A percentile compares a stretch with the other conserved stretches of the same genome.
Conservation (phyloP, 106 monocot species). For the Dioscorea zingiberensis region DNA sequence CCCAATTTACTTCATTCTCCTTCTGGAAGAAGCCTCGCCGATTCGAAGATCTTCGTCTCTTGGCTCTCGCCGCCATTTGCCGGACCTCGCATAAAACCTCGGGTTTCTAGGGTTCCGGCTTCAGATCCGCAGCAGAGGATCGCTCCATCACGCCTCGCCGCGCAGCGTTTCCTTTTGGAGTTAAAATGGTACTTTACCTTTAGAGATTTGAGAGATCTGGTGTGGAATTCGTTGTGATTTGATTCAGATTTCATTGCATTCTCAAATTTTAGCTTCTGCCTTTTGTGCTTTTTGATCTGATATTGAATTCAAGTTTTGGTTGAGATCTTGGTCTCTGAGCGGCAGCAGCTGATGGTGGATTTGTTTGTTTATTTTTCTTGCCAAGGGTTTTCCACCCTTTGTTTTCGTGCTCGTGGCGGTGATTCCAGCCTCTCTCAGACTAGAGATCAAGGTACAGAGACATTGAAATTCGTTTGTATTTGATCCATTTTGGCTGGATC, state of each 20-base stretch:
- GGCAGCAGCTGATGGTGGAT: not conserved
- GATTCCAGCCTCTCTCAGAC: slow-evolving; percentile 69
- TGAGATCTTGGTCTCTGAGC: slow-evolving; percentile 1
- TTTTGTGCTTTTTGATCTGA: no score
- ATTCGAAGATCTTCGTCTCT: not conserved
- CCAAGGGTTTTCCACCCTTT: slow-evolving; percentile 9
- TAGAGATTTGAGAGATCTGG: not conserved
- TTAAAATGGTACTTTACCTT: not conserved
- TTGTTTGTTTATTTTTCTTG: slow-evolving; percentile 3
- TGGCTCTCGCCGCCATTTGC: not conserved
- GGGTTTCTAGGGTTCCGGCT: not conserved
- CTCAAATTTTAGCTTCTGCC: no score
- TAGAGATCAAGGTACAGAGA: slow-evolving; percentile 71
- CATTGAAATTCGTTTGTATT: not conserved
- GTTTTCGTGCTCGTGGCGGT: slow-evolving; percentile 6
- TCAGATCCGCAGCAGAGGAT: no score
- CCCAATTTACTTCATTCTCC: not conserved
- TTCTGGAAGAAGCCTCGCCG: no score
- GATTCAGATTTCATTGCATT: not conserved
- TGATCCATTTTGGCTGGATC: not conserved
- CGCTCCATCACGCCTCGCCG: not conserved
- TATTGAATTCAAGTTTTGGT: not conserved
- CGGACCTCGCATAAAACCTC: not conserved
- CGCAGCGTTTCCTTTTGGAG: no score
- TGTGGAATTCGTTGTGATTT: not conserved